Conservation (phyloP, 2,329 filamentous ascomycete genomes). For the Pseudogymnoascus sp. region DNA sequence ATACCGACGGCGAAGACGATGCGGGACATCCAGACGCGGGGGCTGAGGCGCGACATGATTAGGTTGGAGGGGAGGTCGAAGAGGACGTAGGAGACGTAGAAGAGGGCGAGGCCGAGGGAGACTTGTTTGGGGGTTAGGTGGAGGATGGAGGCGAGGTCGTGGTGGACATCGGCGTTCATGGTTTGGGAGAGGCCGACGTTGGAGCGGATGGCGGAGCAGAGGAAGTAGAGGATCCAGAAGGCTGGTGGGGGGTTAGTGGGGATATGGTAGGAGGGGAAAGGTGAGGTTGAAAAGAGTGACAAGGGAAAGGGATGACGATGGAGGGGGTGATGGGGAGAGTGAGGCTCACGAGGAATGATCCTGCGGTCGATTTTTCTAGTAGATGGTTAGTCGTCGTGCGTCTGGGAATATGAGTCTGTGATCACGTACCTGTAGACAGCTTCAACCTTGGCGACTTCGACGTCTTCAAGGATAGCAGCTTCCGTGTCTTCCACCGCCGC, state of each 20-base stretch:
- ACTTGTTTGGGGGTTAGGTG: constrained; percentile 66
- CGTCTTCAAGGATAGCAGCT: constrained; percentile 16
- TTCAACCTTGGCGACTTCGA: constrained; percentile 27
- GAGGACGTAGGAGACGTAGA: constrained; percentile 87
- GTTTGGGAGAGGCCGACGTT: constrained; percentile 93
- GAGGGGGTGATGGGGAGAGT: not conserved
- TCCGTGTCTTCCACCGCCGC: not conserved
- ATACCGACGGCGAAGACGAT: constrained; percentile 83
- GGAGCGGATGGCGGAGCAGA: constrained; percentile 84
- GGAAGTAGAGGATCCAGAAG: constrained; percentile 86
- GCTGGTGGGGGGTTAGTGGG: constrained; percentile 37
- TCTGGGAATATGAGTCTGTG: not conserved
- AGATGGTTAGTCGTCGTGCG: not conserved
- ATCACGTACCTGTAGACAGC: constrained; percentile 31
- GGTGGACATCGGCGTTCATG: constrained; percentile 66
- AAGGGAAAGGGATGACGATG: constrained; percentile 5
- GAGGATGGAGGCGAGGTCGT: constrained; percentile 69
- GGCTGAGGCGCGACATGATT: constrained; percentile 77
- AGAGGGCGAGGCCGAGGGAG: constrained; percentile 76
- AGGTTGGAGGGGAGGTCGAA: constrained; percentile 87
- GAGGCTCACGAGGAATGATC: constrained; percentile 41
- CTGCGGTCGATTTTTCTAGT: constrained; percentile 46
- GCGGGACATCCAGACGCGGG: constrained; percentile 83
- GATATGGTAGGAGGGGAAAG: not conserved
- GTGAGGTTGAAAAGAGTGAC: not conserved